Conservation (phyloP, 169 alveolate genomes). For the Plasmodium inui region DNA sequence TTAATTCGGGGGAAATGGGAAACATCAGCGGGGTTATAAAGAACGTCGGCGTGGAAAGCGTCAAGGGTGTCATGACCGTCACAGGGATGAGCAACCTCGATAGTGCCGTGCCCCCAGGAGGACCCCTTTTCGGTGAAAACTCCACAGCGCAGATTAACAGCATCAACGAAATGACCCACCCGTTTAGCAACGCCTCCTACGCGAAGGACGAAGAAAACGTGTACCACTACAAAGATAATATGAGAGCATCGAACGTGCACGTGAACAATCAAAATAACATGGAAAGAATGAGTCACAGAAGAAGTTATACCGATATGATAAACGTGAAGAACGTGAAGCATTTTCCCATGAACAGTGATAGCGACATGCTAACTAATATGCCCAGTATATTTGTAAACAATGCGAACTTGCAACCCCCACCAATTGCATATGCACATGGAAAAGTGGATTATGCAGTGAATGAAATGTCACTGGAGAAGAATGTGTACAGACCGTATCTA, state of each 20-base stretch:
- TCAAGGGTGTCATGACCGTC: not conserved
- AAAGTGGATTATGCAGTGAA: constrained; percentile 1
- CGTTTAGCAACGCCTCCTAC: not conserved
- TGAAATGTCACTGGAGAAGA: not conserved
- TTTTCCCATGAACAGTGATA: not conserved
- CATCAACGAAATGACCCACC: not conserved
- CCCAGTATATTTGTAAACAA: not conserved
- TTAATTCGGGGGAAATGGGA: not conserved
- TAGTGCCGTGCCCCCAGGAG: not conserved
- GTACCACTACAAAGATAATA: not conserved
- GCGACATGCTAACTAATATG: constrained; percentile 11
- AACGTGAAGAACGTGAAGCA: not conserved
- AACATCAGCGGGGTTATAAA: not conserved
- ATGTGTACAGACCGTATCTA: not conserved
- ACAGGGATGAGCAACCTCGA: not conserved
- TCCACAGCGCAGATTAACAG: not conserved
- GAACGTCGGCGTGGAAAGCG: not conserved
- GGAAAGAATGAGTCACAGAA: not conserved
- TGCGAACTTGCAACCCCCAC: not conserved
- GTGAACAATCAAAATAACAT: not conserved
- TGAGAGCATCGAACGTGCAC: not conserved
- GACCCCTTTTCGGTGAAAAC: not conserved
- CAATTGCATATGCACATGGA: not conserved
- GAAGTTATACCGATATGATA: not conserved
- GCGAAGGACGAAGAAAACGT: not conserved